phyloP scores from a whole-genome alignment of 2,329 filamentous ascomycete species.

The Aspergillus japonicus region DNA sequence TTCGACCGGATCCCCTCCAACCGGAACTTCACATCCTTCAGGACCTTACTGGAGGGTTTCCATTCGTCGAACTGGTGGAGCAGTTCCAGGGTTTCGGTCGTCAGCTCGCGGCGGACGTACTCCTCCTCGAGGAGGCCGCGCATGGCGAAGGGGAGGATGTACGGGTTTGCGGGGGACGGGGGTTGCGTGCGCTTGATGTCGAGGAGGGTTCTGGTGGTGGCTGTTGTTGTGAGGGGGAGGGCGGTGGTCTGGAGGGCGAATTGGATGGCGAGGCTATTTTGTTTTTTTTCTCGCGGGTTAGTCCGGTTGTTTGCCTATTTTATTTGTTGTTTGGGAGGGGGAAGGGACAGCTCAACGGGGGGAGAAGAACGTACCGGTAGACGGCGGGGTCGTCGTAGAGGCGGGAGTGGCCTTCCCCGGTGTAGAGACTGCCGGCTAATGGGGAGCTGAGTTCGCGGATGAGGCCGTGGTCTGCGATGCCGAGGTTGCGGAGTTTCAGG shows the following conservation, averaged over 20 bases:
- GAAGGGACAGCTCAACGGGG: no score
- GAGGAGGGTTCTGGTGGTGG: conserved; percentile 29
- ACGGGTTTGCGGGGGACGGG: conserved; percentile 66
- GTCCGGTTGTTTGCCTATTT: no score
- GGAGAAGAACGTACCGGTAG: conserved; percentile 62
- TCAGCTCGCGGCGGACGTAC: conserved; percentile 77
- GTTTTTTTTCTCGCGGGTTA: conserved; percentile 1
- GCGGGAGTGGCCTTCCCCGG: conserved; percentile 87
- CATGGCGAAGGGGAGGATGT: conserved; percentile 93
- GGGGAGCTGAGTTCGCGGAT: conserved; percentile 86
- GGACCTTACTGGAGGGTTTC: conserved; percentile 83
- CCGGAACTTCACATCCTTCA: conserved; percentile 95
- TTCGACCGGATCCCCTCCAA: conserved; percentile 89
- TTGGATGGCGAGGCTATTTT: conserved; percentile 62
- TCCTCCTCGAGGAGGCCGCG: conserved; percentile 89
- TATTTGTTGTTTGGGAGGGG: no score
- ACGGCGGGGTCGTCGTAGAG: conserved; percentile 87
- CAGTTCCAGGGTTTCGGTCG: conserved; percentile 72
- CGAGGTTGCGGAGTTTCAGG: conserved; percentile 89
- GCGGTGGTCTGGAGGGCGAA: conserved; percentile 71
- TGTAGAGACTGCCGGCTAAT: conserved; percentile 85
- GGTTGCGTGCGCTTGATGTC: conserved; percentile 52
- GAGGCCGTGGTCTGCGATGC: conserved; percentile 87
- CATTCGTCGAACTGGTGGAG: conserved; percentile 89
- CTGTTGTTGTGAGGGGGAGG: conserved; percentile 43